Percentiles rank a stretch among this genome's conserved stretches.
phyloP scores from a whole-genome alignment of 768 basidiomycete genomes.

The Goffeauzyma gilvescens region DNA sequence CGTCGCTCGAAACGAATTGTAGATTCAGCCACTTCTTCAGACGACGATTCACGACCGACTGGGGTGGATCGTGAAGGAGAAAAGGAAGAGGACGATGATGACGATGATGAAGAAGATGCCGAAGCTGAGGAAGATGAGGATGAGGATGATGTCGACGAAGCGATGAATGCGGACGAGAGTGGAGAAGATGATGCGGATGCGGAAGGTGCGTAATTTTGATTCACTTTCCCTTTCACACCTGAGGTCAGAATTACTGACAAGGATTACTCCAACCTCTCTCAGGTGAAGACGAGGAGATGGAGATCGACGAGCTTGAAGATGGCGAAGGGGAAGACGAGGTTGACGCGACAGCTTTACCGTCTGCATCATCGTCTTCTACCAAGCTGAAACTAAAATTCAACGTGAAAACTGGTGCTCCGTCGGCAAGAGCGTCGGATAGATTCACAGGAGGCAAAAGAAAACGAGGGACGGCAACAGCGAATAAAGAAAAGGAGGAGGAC shows the following conservation, averaged over 20 bases:
- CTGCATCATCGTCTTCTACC: background rate
- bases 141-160: background rate
- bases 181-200: background rate
- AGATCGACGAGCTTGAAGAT: conserved; percentile 5
- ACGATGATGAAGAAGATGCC: background rate
- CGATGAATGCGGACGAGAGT: background rate
- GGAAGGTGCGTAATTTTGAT: too few species aligned
- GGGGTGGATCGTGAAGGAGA: background rate
- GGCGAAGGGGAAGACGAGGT: background rate
- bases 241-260: background rate
- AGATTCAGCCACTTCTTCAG: conserved; percentile 8
- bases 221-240: too few species aligned
- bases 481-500: conserved; percentile 1
- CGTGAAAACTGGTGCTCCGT: background rate
- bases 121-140: conserved; percentile 2
- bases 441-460: background rate
- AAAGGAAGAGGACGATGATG: conserved; percentile 3
- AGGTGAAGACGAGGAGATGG: conserved; percentile 3
- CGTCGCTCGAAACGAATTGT: conserved; percentile 11
- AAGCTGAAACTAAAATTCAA: conserved; percentile 3
- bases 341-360: background rate
- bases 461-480: background rate
- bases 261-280: background rate
- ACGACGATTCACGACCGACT: background rate
- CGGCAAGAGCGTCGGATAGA: background rate